Conservation (phyloP, 2,329 filamentous ascomycete genomes). For the Teratosphaeria epicoccoides region DNA sequence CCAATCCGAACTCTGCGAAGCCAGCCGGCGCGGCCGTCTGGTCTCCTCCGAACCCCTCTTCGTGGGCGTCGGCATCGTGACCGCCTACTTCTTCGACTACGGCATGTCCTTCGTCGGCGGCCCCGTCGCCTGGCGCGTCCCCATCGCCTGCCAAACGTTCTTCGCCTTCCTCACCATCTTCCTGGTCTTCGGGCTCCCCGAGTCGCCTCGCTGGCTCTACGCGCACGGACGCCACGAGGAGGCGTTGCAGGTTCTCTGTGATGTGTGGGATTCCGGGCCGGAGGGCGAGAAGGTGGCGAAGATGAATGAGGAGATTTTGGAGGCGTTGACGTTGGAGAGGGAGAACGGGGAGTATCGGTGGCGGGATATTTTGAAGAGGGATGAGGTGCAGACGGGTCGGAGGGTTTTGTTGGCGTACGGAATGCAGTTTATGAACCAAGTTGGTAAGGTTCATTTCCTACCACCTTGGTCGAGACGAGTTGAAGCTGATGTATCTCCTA, state of each 20-base stretch:
- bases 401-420: slow-evolving; percentile 31
- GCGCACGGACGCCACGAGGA: slow-evolving; percentile 22
- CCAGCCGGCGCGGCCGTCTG: slow-evolving; percentile 23
- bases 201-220: slow-evolving; percentile 34
- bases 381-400: slow-evolving; percentile 31
- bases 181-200: slow-evolving; percentile 30
- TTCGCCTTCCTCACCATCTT: slow-evolving; percentile 28
- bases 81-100: slow-evolving; percentile 27
- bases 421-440: slow-evolving; percentile 28
- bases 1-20: slow-evolving; percentile 25
- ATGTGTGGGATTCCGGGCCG: slow-evolving; percentile 22
- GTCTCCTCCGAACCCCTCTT: slow-evolving; percentile 27
- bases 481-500: not conserved
- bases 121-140: slow-evolving; percentile 36
- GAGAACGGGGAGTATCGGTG: slow-evolving; percentile 31
- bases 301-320: slow-evolving; percentile 27
- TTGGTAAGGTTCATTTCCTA: not conserved
- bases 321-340: slow-evolving; percentile 27
- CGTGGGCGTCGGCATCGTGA: slow-evolving; percentile 26
- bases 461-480: not conserved
- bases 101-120: slow-evolving; percentile 32
- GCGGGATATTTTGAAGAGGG: slow-evolving; percentile 29
- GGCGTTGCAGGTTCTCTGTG: slow-evolving; percentile 25
- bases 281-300: slow-evolving; percentile 19
- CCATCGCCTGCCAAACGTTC: slow-evolving; percentile 37